Base-by-base conservation (phyloP, 2,329 filamentous ascomycete species). In the Botryotinia calthae region DNA sequence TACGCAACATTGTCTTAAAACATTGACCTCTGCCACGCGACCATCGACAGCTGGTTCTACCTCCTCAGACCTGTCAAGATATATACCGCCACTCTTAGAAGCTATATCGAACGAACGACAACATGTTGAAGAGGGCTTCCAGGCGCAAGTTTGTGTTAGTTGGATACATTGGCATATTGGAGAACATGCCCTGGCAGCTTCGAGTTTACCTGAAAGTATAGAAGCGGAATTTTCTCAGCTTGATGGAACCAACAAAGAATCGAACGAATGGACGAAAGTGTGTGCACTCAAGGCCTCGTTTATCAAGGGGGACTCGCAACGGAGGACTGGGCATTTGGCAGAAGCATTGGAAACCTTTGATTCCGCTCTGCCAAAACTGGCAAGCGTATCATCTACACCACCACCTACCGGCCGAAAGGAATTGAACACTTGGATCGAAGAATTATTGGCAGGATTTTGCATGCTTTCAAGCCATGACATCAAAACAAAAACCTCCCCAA, bases 111-210 rank as follows among this genome's bases (percentile, higher is more conserved):
- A 85, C 70, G 90, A 91, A 78, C 82, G 84, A 8, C 80, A 79
- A 12, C 82, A 85, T 76, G 81, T 82, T 20, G 87, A 91, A 80
- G 89, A 91, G 77, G 85, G 83, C 71, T 91, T 95, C 77, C 94
- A 97, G 82, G 95, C 94, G 46, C 90, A 89, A 74, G 90, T 96
- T 69, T 96, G 93, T 81, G 82, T 95, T 62, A 94, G 91, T 71
- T 97, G 94, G 92, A 85, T 97, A 78, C 90, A 97, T 79, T 97
- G 93, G 89, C 88, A 90, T 14, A 82, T 91, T 70, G 90, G 89
- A 48, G 91, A 97, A 77, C 92, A 92, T 76, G 84, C 84, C 1
- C 81, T 88, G 59, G 90, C 91, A 54, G 82, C 88, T 59, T 83
- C 84, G 51, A 87, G 85, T 72, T 84, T 97, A 22, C 93, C 93